Evolutionary conservation across 2,329 filamentous ascomycete genomes (phyloP).

Genomic region (Colletotrichum filicis): DNA sequence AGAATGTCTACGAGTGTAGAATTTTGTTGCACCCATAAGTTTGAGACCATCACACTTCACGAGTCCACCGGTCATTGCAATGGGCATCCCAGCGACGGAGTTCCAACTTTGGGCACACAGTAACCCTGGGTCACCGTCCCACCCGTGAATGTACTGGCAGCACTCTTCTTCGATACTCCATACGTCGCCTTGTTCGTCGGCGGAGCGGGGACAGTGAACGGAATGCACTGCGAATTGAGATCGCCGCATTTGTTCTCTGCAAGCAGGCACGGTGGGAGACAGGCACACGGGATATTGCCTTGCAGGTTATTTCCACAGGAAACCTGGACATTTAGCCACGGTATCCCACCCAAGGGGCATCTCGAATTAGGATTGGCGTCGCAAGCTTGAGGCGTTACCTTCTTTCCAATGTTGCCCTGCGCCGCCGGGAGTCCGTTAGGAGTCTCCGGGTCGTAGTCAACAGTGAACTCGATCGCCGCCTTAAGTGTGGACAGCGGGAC

Average conservation of each 20-base stretch:
- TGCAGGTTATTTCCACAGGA: too few relatives aligned
- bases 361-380: background rate
- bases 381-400: background rate
- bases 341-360: background rate
- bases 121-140: background rate
- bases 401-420: background rate
- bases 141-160: background rate
- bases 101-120: slow-evolving; percentile 3
- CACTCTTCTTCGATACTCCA: background rate
- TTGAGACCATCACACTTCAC: background rate
- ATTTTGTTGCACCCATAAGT: background rate
- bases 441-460: background rate
- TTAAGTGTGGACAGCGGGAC: background rate
- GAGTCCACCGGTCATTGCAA: too few relatives aligned
- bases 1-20: background rate
- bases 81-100: background rate
- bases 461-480: background rate
- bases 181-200: background rate
- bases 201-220: too few relatives aligned
- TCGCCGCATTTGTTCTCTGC: background rate
- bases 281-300: background rate
- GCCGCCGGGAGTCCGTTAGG: slow-evolving; percentile 3
- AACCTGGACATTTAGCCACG: background rate
- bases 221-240: background rate
- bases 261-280: background rate